Conservation (phyloP, 352 stramenopile genomes). For the Globisporangium spiculum region DNA sequence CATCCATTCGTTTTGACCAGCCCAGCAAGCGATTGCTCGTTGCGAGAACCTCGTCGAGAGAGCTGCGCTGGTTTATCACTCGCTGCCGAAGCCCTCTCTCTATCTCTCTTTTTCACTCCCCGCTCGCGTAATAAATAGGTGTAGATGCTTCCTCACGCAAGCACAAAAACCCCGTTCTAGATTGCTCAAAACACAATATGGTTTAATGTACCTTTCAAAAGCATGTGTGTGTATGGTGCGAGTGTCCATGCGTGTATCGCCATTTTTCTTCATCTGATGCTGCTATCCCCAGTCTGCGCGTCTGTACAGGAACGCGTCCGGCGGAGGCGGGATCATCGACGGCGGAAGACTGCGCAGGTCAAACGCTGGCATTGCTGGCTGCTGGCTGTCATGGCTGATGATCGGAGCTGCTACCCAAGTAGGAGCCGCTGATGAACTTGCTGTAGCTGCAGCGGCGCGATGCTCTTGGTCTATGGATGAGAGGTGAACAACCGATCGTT, state of each 20-base stretch:
- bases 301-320: constrained; percentile 42
- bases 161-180: constrained; percentile 20
- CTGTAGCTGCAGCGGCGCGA: constrained; percentile 10
- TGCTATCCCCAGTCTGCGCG: constrained; percentile 55
- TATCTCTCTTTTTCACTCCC: neutral
- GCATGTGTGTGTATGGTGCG: neutral
- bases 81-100: neutral
- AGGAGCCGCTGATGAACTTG: neutral
- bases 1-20: constrained; percentile 1
- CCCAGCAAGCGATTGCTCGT: neutral
- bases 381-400: neutral
- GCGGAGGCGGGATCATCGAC: constrained; percentile 67
- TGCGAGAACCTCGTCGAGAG: neutral
- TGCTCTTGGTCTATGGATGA: constrained; percentile 38
- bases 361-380: neutral
- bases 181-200: constrained; percentile 18
- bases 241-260: neutral
- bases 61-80: neutral
- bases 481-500: neutral
- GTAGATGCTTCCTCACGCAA: constrained; percentile 28
- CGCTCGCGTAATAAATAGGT: constrained; percentile 29
- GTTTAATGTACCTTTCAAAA: constrained; percentile 7
- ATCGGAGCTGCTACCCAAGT: neutral
- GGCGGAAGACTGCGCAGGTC: constrained; percentile 44
- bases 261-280: neutral